Evolutionary conservation across 1,284 basidiomycete genomes (phyloP).

Genomic region (Tilletia caries): DNA sequence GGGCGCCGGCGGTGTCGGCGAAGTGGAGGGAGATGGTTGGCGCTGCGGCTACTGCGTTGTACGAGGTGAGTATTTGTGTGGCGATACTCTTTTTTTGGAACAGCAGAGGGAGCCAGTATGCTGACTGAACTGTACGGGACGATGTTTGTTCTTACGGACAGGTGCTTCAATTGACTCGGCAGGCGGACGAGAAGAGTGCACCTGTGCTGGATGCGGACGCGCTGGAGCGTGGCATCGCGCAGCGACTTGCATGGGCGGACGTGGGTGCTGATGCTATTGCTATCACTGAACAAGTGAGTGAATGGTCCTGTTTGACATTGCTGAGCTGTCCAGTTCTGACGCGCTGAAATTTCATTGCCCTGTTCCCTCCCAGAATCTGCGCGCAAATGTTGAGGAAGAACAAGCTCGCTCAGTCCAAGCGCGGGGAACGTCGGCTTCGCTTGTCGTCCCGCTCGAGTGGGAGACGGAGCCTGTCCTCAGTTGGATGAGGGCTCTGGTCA

Average conservation of each 20-base stretch:
- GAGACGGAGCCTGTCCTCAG: background rate
- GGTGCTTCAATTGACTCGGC: background rate
- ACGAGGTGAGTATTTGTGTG: background rate
- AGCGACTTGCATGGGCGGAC: slow-evolving; percentile 1
- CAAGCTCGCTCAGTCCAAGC: no score
- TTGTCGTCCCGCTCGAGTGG: background rate
- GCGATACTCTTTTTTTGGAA: no score
- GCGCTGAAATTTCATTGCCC: no score
- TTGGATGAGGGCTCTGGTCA: slow-evolving; percentile 1
- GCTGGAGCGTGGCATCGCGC: background rate
- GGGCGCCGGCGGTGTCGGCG: background rate
- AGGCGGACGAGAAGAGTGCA: background rate
- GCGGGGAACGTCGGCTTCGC: background rate
- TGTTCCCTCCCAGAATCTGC: background rate
- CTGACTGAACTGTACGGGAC: no score
- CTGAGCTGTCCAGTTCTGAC: no score
- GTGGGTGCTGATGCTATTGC: background rate
- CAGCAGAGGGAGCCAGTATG: no score
- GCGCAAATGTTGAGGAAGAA: background rate
- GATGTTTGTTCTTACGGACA: background rate
- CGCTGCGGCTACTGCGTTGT: background rate
- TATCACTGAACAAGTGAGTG: slow-evolving; percentile 1
- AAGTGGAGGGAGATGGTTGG: slow-evolving; percentile 9
- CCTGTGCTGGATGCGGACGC: slow-evolving; percentile 6
- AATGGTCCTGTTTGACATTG: no score